Conservation (phyloP, 2,329 filamentous ascomycete genomes). For the Pseudogymnoascus sp. region DNA sequence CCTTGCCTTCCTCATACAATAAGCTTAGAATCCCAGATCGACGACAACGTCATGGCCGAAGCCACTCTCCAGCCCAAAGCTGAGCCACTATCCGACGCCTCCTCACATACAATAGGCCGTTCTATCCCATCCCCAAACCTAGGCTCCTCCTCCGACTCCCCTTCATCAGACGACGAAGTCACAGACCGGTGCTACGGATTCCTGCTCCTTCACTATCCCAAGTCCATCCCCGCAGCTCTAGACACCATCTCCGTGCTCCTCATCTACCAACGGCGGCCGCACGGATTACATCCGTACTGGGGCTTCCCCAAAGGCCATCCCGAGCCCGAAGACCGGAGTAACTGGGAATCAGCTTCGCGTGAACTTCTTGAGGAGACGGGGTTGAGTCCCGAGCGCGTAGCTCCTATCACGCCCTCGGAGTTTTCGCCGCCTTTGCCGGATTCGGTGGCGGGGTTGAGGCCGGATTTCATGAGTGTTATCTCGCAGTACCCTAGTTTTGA, state of each 20-base stretch:
- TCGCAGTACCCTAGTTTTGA: background rate
- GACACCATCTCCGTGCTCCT: background rate
- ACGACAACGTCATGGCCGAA: background rate
- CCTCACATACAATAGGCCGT: background rate
- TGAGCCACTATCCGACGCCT: background rate
- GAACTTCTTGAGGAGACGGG: background rate
- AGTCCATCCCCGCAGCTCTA: background rate
- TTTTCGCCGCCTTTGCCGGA: background rate
- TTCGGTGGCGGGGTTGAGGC: background rate
- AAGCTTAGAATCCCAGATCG: background rate
- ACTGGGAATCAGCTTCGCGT: conserved; percentile 3
- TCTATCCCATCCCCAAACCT: background rate
- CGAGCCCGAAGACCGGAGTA: background rate
- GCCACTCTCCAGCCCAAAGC: too few species aligned
- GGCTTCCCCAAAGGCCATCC: background rate
- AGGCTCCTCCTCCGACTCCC: background rate
- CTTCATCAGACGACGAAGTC: background rate
- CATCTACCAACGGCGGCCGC: background rate
- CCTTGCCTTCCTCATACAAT: background rate
- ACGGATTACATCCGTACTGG: background rate
- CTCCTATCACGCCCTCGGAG: background rate
- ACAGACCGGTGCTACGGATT: conserved; percentile 1
- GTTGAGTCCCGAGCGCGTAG: background rate
- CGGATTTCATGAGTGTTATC: background rate
- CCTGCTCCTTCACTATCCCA: background rate